phyloP scores from a whole-genome alignment of 2,329 filamentous ascomycete species.

The Sclerotiophoma versabilis region DNA sequence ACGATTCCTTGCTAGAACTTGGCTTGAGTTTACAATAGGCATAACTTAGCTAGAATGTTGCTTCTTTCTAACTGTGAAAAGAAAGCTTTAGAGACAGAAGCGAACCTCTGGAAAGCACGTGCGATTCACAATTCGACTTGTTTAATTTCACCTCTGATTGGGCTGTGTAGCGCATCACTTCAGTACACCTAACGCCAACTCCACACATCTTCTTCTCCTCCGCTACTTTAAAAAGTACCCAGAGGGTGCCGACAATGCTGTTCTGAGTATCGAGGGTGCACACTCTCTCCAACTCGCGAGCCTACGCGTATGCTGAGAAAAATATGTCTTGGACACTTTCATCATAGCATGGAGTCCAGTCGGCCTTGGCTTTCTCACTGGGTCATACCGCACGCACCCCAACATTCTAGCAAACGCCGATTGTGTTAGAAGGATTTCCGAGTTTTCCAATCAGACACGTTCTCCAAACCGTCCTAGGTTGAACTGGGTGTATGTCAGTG shows the following conservation, averaged over 20 bases:
- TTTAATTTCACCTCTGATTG: not conserved
- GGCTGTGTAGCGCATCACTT: constrained; percentile 37
- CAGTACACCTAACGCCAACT: constrained; percentile 55
- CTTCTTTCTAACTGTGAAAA: not conserved
- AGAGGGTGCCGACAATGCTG: constrained; percentile 57
- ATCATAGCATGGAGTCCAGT: constrained; percentile 74
- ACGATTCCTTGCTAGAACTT: too few relatives aligned
- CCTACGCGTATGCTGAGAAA: constrained; percentile 45
- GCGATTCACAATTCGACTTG: not conserved
- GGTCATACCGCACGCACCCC: not conserved
- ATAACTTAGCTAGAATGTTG: not conserved
- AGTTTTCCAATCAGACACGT: too few relatives aligned
- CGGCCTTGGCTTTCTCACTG: constrained; percentile 62
- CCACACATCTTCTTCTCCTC: constrained; percentile 57
- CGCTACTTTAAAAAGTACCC: constrained; percentile 61
- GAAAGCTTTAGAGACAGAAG: not conserved
- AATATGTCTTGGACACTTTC: constrained; percentile 62
- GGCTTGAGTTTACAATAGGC: not conserved
- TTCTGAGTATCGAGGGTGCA: constrained; percentile 59
- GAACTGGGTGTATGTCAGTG: too few relatives aligned
- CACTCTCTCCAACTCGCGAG: constrained; percentile 40
- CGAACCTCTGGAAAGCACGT: constrained; percentile 1
- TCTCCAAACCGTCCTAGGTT: too few relatives aligned
- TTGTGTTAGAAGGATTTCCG: constrained; percentile 56
- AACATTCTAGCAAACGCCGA: constrained; percentile 58